phyloP scores from a whole-genome alignment of 139 green algal species.

The Closterium sp. region DNA sequence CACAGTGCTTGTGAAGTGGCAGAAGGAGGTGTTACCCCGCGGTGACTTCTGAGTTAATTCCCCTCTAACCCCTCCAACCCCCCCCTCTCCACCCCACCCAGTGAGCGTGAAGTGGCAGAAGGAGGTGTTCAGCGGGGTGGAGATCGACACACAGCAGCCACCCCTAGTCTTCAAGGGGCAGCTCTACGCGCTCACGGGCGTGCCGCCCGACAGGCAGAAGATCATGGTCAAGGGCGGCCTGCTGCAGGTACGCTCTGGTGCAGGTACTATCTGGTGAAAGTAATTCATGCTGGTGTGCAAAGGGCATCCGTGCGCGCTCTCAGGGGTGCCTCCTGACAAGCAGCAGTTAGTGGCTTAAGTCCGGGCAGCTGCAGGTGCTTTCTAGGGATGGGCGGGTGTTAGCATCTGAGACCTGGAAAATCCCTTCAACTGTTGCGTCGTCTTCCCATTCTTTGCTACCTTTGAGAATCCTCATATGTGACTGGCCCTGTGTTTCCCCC shows the following conservation, averaged over 20 bases:
- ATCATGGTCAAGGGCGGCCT: conserved; percentile 95
- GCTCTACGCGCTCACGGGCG: conserved; percentile 88
- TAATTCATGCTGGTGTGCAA: background rate
- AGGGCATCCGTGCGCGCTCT: background rate
- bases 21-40: no score
- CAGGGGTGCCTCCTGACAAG: background rate
- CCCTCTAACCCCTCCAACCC: no score
- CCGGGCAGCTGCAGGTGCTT: no score
- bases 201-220: conserved; percentile 92
- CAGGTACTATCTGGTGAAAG: background rate
- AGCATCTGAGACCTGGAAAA: no score
- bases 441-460: no score
- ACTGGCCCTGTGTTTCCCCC: no score
- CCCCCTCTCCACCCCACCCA: conserved; percentile 21
- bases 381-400: no score
- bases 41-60: no score
- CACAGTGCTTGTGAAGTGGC: no score
- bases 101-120: conserved; percentile 93
- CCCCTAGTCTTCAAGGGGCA: conserved; percentile 92
- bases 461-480: no score
- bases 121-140: conserved; percentile 79
- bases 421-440: no score
- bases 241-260: conserved; percentile 64
- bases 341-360: background rate
- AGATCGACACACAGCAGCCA: conserved; percentile 77